Percentiles rank a stretch among this genome's conserved stretches.
These are phyloP conservation scores for Candida nanaspora DNA, from an alignment of 805 yeast genomes.

Conservation along the genomic window DNA sequence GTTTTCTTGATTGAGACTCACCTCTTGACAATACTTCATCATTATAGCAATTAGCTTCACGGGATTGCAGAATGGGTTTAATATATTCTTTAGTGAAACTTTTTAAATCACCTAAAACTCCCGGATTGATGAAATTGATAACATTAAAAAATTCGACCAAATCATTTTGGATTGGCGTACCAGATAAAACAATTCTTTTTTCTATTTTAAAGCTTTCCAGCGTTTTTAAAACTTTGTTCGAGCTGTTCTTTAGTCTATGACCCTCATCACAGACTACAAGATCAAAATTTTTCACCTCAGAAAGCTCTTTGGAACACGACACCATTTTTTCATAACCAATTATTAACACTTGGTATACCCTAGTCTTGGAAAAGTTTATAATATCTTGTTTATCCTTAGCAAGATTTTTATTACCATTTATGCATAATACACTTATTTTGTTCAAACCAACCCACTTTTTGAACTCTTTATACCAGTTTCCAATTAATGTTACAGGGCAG, in stretches of 20 bases:
- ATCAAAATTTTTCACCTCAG: conserved; percentile 42
- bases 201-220: conserved; percentile 48
- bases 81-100: conserved; percentile 55
- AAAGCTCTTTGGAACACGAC: conserved; percentile 43
- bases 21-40: conserved; percentile 47
- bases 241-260: conserved; percentile 72
- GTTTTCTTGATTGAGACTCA: conserved; percentile 50
- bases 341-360: conserved; percentile 74
- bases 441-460: conserved; percentile 76
- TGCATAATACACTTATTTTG: conserved; percentile 57
- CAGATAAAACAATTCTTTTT: conserved; percentile 64
- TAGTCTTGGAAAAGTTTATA: conserved; percentile 54
- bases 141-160: conserved; percentile 75
- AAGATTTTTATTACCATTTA: conserved; percentile 41
- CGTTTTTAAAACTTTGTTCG: conserved; percentile 64
- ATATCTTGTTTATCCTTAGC: conserved; percentile 50
- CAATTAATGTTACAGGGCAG: conserved; percentile 85
- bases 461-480: conserved; percentile 86
- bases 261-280: conserved; percentile 92
- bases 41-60: conserved; percentile 57
- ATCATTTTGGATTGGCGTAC: conserved; percentile 81
- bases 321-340: conserved; percentile 83
- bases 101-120: conserved; percentile 56
- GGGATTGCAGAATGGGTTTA: conserved; percentile 62
- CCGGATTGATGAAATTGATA: conserved; percentile 80